These are phyloP conservation scores for Psilocybe cyanescens DNA, from an alignment of 768 basidiomycete genomes.

Conservation along the genomic window DNA sequence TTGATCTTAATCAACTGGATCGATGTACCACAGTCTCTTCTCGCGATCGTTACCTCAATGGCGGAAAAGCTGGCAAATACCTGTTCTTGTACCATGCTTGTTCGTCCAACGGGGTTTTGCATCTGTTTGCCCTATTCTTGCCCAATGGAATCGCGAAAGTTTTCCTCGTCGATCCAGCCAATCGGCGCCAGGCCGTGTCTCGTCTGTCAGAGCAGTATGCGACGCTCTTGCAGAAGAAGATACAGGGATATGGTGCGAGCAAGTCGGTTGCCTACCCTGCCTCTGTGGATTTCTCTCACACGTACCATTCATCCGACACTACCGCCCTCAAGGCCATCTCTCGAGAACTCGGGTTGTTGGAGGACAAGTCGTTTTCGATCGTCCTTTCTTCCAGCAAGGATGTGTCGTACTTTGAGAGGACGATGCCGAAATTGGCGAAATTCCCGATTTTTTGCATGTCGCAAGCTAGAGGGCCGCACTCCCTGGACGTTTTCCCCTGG, in stretches of 20 bases:
- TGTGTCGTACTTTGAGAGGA: slow-evolving; percentile 77
- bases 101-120: slow-evolving; percentile 72
- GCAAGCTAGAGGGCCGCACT: slow-evolving; percentile 75
- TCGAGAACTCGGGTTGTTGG: slow-evolving; percentile 79
- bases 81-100: slow-evolving; percentile 89
- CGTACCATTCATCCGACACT: slow-evolving; percentile 79
- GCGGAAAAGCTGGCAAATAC: slow-evolving; percentile 72
- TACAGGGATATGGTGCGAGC: slow-evolving; percentile 40
- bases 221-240: slow-evolving; percentile 60
- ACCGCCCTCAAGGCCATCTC: slow-evolving; percentile 88
- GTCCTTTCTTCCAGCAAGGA: slow-evolving; percentile 89
- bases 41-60: slow-evolving; percentile 72
- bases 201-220: slow-evolving; percentile 77
- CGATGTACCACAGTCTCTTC: slow-evolving; percentile 58
- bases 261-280: slow-evolving; percentile 67
- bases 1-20: slow-evolving; percentile 85
- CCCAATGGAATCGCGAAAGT: slow-evolving; percentile 73
- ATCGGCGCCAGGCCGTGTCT: slow-evolving; percentile 80
- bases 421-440: slow-evolving; percentile 70
- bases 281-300: slow-evolving; percentile 60
- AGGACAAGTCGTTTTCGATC: slow-evolving; percentile 74
- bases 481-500: slow-evolving; percentile 88
- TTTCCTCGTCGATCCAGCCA: slow-evolving; percentile 90
- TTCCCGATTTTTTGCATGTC: slow-evolving; percentile 91
- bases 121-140: slow-evolving; percentile 88